A percentile compares a stretch with the other conserved stretches of the same genome.
Evolutionary conservation across 2,329 filamentous ascomycete genomes (phyloP).

Genomic region (Elsinoe necatrix): DNA sequence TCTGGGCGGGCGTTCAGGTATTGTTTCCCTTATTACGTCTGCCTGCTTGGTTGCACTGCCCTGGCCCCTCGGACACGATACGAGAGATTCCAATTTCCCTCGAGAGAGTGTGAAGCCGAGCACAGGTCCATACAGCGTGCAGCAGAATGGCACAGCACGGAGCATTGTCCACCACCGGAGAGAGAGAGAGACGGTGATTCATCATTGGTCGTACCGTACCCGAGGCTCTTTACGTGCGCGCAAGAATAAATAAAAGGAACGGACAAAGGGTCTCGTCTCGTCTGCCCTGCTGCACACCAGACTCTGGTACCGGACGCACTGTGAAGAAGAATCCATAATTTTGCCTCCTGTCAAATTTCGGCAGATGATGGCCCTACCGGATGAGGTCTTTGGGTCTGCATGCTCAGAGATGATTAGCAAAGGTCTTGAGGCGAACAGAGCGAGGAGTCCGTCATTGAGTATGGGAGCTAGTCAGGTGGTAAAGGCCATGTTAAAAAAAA

Average conservation of each 20-base stretch:
- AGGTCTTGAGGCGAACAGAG: background rate
- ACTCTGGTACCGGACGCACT: background rate
- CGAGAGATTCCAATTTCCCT: background rate
- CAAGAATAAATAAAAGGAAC: background rate
- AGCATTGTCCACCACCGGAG: background rate
- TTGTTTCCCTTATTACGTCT: too few species aligned
- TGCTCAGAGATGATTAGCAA: background rate
- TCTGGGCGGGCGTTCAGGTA: background rate
- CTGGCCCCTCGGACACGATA: background rate
- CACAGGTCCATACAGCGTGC: background rate
- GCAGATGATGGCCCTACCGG: background rate
- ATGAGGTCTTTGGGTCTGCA: background rate
- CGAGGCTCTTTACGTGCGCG: background rate
- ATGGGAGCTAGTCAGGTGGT: too few species aligned
- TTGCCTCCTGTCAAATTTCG: constrained; percentile 12
- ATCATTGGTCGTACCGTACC: background rate
- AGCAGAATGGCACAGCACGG: background rate
- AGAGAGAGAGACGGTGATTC: background rate
- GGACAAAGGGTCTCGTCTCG: background rate
- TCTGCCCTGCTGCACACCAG: background rate
- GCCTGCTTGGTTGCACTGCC: background rate
- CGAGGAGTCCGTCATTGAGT: background rate
- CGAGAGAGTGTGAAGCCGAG: background rate
- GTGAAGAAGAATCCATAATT: background rate
- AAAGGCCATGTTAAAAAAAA: too few species aligned